A percentile compares a stretch with the other conserved stretches of the same genome.
Conservation (phyloP, 2,329 filamentous ascomycete species). For the Intubia oerlemansii region DNA sequence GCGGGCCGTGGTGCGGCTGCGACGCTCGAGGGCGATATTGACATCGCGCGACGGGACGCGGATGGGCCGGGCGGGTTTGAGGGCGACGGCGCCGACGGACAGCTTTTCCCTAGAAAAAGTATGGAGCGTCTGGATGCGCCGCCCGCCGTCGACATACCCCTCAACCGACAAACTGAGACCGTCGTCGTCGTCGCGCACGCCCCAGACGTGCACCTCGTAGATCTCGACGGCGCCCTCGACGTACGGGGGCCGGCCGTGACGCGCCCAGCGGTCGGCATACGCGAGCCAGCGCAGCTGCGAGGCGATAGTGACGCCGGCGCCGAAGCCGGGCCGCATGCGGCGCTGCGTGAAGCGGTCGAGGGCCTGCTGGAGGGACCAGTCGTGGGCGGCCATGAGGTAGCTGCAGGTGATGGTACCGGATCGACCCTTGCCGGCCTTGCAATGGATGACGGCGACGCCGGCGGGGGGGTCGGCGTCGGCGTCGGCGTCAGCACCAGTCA, state of each 20-base stretch:
- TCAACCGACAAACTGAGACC: constrained; percentile 64
- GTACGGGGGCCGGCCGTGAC: constrained; percentile 34
- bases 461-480: constrained; percentile 9
- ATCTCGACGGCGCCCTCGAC: constrained; percentile 68
- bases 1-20: constrained; percentile 55
- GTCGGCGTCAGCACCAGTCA: constrained; percentile 11
- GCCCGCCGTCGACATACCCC: constrained; percentile 74
- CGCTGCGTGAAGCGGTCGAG: constrained; percentile 47
- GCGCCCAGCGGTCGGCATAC: constrained; percentile 76
- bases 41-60: constrained; percentile 64
- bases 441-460: constrained; percentile 81
- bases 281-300: constrained; percentile 74
- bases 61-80: constrained; percentile 48
- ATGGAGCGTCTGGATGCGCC: constrained; percentile 65
- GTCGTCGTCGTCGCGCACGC: constrained; percentile 60
- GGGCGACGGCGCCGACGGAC: constrained; percentile 37
- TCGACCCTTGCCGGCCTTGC: constrained; percentile 89
- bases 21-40: constrained; percentile 73
- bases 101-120: constrained; percentile 30
- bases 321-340: constrained; percentile 78
- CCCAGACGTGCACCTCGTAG: constrained; percentile 78
- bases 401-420: constrained; percentile 76
- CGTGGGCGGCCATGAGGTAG: constrained; percentile 76
- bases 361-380: constrained; percentile 31
- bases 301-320: constrained; percentile 69